These are phyloP conservation scores for Phytophthora sp. DNA, from an alignment of 352 stramenopile genomes.

Conservation along the genomic window DNA sequence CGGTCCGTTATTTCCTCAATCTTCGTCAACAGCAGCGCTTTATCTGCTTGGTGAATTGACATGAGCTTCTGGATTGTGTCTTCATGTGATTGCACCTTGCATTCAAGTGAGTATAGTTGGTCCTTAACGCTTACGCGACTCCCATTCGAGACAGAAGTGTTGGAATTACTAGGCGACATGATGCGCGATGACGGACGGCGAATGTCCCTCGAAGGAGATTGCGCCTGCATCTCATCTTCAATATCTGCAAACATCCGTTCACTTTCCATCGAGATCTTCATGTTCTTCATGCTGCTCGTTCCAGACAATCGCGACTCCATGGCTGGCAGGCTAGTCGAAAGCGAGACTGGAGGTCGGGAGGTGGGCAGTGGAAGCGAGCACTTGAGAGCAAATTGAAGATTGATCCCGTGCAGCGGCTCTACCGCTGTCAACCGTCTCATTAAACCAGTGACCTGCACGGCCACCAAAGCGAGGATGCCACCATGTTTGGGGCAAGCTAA, in stretches of 20 bases:
- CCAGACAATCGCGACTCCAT: conserved; percentile 75
- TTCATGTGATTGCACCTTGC: conserved; percentile 81
- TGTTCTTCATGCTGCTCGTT: conserved; percentile 74
- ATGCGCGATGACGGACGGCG: conserved; percentile 61
- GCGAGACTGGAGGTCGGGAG: conserved; percentile 1
- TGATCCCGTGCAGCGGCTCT: conserved; percentile 20
- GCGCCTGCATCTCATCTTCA: conserved; percentile 65
- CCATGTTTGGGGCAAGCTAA: conserved; percentile 25
- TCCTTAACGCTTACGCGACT: conserved; percentile 78
- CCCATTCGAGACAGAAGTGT: conserved; percentile 31
- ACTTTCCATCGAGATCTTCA: conserved; percentile 85
- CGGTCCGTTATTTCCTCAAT: conserved; percentile 85
- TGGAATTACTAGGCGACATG: conserved; percentile 65
- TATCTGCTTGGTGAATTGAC: conserved; percentile 83
- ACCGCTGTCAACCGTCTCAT: no score
- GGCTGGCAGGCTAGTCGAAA: background rate
- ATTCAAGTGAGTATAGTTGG: conserved; percentile 78
- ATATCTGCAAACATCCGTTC: conserved; percentile 83
- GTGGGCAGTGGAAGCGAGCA: conserved; percentile 7
- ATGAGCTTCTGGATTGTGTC: conserved; percentile 88
- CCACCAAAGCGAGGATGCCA: background rate
- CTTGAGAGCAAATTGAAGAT: conserved; percentile 34
- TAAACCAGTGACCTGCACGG: conserved; percentile 1
- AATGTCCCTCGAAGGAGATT: conserved; percentile 62
- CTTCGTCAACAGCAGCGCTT: conserved; percentile 75